Evolutionary conservation across 345 rosid genomes (phyloP).

Genomic region (Salix exigua): DNA sequence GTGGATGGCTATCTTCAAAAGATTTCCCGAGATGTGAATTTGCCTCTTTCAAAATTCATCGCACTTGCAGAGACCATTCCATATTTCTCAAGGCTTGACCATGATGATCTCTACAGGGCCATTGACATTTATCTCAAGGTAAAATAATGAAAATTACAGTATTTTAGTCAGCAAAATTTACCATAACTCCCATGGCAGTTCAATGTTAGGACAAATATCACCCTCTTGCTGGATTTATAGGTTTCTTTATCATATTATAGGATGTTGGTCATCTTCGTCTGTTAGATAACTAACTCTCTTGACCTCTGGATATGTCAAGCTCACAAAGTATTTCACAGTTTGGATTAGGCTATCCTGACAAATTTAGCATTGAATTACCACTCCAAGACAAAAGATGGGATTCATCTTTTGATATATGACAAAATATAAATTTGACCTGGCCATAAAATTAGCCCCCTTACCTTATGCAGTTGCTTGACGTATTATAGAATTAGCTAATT

Average conservation of each 20-base stretch:
- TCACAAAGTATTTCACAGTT: conserved; percentile 21
- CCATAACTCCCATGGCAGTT: conserved; percentile 1
- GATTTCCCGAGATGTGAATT: conserved; percentile 66
- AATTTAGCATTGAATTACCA: conserved; percentile 1
- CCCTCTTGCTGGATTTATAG: background rate
- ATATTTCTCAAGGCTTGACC: conserved; percentile 77
- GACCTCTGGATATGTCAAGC: conserved; percentile 30
- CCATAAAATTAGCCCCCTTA: background rate
- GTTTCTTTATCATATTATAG: conserved; percentile 17
- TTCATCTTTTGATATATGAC: background rate
- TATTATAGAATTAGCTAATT: background rate
- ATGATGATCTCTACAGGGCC: conserved; percentile 90
- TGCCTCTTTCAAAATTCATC: conserved; percentile 78
- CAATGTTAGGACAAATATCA: conserved; percentile 19
- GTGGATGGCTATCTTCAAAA: conserved; percentile 82
- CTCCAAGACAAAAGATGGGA: background rate
- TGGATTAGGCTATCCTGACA: conserved; percentile 32
- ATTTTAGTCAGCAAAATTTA: conserved; percentile 1
- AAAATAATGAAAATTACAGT: conserved; percentile 13
- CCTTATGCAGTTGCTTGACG: background rate
- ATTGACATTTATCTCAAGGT: conserved; percentile 98
- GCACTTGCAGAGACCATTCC: conserved; percentile 75
- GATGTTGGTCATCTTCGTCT: conserved; percentile 32
- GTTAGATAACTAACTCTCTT: conserved; percentile 53
- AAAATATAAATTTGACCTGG: background rate